phyloP scores from a whole-genome alignment of 2,329 filamentous ascomycete genomes.

The Epichloe coenophiala region DNA sequence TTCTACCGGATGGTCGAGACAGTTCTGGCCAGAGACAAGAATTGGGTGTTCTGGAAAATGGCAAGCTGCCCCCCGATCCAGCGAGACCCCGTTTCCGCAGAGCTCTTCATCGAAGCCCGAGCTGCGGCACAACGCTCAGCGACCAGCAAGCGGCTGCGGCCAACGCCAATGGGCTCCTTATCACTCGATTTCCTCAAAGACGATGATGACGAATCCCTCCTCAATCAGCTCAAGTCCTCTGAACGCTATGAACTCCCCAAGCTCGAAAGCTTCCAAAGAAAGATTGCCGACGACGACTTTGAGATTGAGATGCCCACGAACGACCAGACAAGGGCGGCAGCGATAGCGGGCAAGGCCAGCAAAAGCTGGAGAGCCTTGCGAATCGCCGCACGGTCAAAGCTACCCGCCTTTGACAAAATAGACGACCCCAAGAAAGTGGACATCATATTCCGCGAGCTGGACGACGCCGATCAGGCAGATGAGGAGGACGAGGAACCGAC shows the following conservation, averaged over 20 bases:
- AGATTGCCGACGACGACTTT: slow-evolving; percentile 68
- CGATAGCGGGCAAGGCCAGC: slow-evolving; percentile 63
- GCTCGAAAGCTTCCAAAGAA: slow-evolving; percentile 55
- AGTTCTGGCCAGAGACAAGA: slow-evolving; percentile 88
- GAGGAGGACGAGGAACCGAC: slow-evolving; percentile 18
- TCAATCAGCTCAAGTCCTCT: slow-evolving; percentile 56
- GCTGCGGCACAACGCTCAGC: slow-evolving; percentile 51
- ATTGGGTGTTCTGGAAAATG: slow-evolving; percentile 98
- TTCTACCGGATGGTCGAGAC: slow-evolving; percentile 97
- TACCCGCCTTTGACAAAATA: slow-evolving; percentile 74
- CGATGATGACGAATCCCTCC: slow-evolving; percentile 40
- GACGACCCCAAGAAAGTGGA: slow-evolving; percentile 65
- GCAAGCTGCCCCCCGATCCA: slow-evolving; percentile 90
- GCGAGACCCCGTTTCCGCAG: slow-evolving; percentile 53
- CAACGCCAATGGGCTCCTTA: slow-evolving; percentile 57
- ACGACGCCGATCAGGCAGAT: slow-evolving; percentile 23
- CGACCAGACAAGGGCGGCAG: slow-evolving; percentile 39
- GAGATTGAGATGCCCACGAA: slow-evolving; percentile 71
- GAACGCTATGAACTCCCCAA: slow-evolving; percentile 55
- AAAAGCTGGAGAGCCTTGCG: slow-evolving; percentile 84
- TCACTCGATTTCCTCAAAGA: slow-evolving; percentile 68
- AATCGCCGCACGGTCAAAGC: slow-evolving; percentile 58
- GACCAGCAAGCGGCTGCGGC: slow-evolving; percentile 55
- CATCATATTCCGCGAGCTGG: slow-evolving; percentile 38
- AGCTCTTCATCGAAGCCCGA: slow-evolving; percentile 58